phyloP scores from a whole-genome alignment of 176 grass and related monocot species.

The Elaeis guineensis region DNA sequence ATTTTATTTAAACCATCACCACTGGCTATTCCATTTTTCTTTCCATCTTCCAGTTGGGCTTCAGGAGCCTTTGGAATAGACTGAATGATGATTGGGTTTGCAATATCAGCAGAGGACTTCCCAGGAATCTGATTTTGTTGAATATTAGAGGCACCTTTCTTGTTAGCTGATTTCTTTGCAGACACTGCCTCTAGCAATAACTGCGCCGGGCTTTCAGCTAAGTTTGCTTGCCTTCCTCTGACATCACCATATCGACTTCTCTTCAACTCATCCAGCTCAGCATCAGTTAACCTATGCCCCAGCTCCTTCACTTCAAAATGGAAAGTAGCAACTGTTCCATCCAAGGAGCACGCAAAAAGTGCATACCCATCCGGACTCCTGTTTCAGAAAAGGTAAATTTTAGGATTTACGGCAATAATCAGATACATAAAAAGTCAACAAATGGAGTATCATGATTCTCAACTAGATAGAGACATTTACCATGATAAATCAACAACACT shows the following conservation, averaged over 20 bases:
- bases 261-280: conserved; percentile 91
- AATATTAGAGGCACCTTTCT: conserved; percentile 33
- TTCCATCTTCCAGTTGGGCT: conserved; percentile 42
- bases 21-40: conserved; percentile 33
- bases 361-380: conserved; percentile 99
- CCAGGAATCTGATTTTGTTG: conserved; percentile 46
- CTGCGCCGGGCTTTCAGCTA: conserved; percentile 78
- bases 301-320: conserved; percentile 95
- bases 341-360: conserved; percentile 92
- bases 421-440: background rate
- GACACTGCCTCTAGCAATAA: conserved; percentile 77
- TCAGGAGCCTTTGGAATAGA: conserved; percentile 54
- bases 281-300: conserved; percentile 75
- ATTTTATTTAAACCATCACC: conserved; percentile 47
- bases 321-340: conserved; percentile 80
- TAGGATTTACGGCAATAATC: background rate
- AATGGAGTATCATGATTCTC: conserved; percentile 1
- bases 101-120: conserved; percentile 38
- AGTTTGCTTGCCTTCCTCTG: conserved; percentile 88
- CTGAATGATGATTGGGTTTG: conserved; percentile 27
- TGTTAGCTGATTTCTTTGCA: conserved; percentile 51
- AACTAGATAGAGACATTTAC: conserved; percentile 28
- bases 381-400: conserved; percentile 2
- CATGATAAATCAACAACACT: conserved; percentile 99
- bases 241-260: conserved; percentile 91